Percentiles rank a stretch among this genome's conserved stretches.
phyloP scores from a whole-genome alignment of 2,329 filamentous ascomycete genomes.

The Fusarium pseudocircinatum region DNA sequence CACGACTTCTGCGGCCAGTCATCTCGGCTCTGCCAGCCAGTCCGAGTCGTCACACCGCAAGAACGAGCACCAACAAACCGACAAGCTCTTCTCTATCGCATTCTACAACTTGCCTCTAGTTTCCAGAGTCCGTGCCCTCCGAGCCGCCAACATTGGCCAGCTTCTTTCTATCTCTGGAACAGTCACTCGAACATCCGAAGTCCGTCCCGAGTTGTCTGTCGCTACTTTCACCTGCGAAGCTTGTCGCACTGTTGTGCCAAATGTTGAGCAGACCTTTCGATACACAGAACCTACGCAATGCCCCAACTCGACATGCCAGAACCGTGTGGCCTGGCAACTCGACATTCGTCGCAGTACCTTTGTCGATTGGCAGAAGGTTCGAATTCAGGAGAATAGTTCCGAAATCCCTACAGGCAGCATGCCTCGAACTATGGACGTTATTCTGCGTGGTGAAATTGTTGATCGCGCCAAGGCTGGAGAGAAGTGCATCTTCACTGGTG shows the following conservation, averaged over 20 bases:
- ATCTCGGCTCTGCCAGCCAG: slow-evolving; percentile 69
- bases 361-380: slow-evolving; percentile 98
- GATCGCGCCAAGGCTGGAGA: slow-evolving; percentile 97
- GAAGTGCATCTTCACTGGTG: slow-evolving; percentile 97
- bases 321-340: slow-evolving; percentile 93
- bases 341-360: slow-evolving; percentile 98
- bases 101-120: slow-evolving; percentile 94
- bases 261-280: slow-evolving; percentile 96
- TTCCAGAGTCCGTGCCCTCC: slow-evolving; percentile 83
- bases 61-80: slow-evolving; percentile 92
- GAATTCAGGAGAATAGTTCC: slow-evolving; percentile 97
- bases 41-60: slow-evolving; percentile 78
- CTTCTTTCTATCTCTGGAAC: slow-evolving; percentile 96
- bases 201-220: slow-evolving; percentile 89
- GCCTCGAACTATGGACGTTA: slow-evolving; percentile 97
- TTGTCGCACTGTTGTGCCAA: slow-evolving; percentile 84
- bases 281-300: slow-evolving; percentile 98
- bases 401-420: slow-evolving; percentile 99
- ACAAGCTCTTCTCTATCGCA: slow-evolving; percentile 92
- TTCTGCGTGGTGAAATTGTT: slow-evolving; percentile 95
- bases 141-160: slow-evolving; percentile 90
- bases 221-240: slow-evolving; percentile 92
- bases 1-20: slow-evolving; percentile 73
- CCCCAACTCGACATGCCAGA: slow-evolving; percentile 86
- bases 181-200: slow-evolving; percentile 95